Evolutionary conservation across 2,329 filamentous ascomycete genomes (phyloP).

Genomic region (Penicillium paneum): DNA sequence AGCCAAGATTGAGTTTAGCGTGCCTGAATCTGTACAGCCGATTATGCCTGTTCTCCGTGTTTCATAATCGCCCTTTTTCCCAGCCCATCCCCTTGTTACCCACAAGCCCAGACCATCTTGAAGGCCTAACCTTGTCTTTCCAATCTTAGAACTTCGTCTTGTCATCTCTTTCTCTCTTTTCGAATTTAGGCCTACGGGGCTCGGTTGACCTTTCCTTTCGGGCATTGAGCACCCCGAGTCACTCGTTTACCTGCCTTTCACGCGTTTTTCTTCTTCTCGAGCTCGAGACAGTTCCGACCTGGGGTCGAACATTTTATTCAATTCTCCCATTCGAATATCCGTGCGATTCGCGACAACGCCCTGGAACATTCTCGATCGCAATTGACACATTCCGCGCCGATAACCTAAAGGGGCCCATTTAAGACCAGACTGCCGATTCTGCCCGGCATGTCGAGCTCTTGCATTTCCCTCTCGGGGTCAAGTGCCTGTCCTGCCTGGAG

Average conservation of each 20-base stretch:
- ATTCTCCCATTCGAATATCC: slow-evolving; percentile 2
- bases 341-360: not conserved
- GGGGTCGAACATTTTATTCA: slow-evolving; percentile 8
- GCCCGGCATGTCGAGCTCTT: slow-evolving; percentile 36
- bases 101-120: slow-evolving; percentile 17
- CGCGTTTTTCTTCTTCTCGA: slow-evolving; percentile 14
- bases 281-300: slow-evolving; percentile 11
- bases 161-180: slow-evolving; percentile 12
- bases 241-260: slow-evolving; percentile 21
- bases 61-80: slow-evolving; percentile 8
- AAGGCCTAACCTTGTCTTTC: not conserved
- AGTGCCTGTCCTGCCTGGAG: slow-evolving; percentile 69
- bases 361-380: slow-evolving; percentile 3
- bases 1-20: not conserved
- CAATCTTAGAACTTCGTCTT: slow-evolving; percentile 16
- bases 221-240: slow-evolving; percentile 18
- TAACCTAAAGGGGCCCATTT: not conserved
- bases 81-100: slow-evolving; percentile 13
- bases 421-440: slow-evolving; percentile 16
- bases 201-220: slow-evolving; percentile 22
- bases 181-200: slow-evolving; percentile 18
- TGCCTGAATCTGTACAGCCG: not conserved
- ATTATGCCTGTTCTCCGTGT: not conserved
- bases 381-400: slow-evolving; percentile 23
- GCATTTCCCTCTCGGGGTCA: slow-evolving; percentile 69